Evolutionary conservation across 1,284 basidiomycete species (phyloP).

Genomic region (Apiotrichum veenhuisii): DNA sequence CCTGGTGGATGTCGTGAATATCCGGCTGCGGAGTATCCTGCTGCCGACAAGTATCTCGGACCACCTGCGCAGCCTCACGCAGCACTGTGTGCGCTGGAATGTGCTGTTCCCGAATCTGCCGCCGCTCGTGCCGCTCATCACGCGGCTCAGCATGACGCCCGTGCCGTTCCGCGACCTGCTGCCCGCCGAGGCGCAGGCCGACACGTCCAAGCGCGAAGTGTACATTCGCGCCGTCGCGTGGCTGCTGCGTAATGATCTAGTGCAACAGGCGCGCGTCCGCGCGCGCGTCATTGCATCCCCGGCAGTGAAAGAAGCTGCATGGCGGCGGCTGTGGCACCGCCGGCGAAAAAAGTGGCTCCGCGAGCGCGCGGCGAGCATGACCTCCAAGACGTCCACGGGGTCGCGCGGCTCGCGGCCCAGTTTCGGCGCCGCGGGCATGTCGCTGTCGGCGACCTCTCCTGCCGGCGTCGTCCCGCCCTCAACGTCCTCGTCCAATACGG

Average conservation of each 20-base stretch:
- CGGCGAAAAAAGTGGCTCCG: conserved; percentile 36
- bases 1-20: conserved; percentile 78
- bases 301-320: conserved; percentile 63
- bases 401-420: conserved; percentile 6
- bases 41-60: conserved; percentile 65
- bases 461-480: not conserved
- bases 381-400: not conserved
- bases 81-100: conserved; percentile 62
- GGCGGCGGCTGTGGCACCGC: conserved; percentile 39
- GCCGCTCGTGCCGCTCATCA: conserved; percentile 67
- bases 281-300: conserved; percentile 76
- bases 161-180: conserved; percentile 57
- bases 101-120: conserved; percentile 65
- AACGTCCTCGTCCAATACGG: not conserved
- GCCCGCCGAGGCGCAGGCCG: conserved; percentile 24
- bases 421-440: conserved; percentile 5
- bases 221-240: conserved; percentile 85
- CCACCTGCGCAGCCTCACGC: conserved; percentile 54
- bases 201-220: conserved; percentile 53
- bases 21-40: conserved; percentile 78
- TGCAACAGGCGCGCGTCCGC: conserved; percentile 79
- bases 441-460: not conserved
- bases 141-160: conserved; percentile 65
- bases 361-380: conserved; percentile 8
- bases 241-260: conserved; percentile 81